Conservation (phyloP, 805 yeast genomes). For the Starmera amethionina region DNA sequence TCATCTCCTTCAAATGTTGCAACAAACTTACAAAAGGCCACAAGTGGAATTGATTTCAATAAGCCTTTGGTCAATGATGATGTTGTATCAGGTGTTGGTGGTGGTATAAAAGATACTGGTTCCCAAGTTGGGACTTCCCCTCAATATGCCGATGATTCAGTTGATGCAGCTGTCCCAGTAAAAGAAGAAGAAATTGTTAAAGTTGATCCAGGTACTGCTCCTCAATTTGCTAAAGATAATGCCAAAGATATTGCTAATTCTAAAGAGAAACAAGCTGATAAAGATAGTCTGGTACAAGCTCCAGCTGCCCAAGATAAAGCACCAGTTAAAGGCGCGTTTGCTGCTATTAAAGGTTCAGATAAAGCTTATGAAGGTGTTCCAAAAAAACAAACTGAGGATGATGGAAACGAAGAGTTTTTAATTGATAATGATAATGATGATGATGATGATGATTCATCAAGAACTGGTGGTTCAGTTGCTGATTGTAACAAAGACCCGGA, state of each 20-base stretch:
- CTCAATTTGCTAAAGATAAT: constrained; percentile 17
- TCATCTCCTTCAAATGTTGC: constrained; percentile 31
- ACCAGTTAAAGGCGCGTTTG: constrained; percentile 10
- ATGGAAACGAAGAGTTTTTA: constrained; percentile 14
- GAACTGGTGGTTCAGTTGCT: constrained; percentile 7
- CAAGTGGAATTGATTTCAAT: constrained; percentile 7
- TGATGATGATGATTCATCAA: constrained; percentile 19
- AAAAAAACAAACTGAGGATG: constrained; percentile 13
- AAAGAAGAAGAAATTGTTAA: constrained; percentile 4
- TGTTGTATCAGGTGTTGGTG: not conserved
- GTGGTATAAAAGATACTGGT: not conserved
- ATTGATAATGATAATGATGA: not conserved
- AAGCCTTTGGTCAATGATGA: not conserved
- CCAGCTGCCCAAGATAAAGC: constrained; percentile 9
- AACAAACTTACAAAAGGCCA: constrained; percentile 22
- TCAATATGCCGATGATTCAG: constrained; percentile 20
- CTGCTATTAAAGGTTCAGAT: constrained; percentile 18
- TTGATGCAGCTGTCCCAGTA: constrained; percentile 3
- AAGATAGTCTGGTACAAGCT: constrained; percentile 18
- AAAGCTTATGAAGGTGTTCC: constrained; percentile 21
- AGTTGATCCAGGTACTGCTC: constrained; percentile 11
- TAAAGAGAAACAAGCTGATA: constrained; percentile 15
- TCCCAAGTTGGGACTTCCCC: constrained; percentile 10
- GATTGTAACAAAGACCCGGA: constrained; percentile 38
- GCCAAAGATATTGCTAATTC: constrained; percentile 3